Evolutionary conservation across 164 flowering plant species (phyloP).

Genomic region (Umbilicus rupestris): DNA sequence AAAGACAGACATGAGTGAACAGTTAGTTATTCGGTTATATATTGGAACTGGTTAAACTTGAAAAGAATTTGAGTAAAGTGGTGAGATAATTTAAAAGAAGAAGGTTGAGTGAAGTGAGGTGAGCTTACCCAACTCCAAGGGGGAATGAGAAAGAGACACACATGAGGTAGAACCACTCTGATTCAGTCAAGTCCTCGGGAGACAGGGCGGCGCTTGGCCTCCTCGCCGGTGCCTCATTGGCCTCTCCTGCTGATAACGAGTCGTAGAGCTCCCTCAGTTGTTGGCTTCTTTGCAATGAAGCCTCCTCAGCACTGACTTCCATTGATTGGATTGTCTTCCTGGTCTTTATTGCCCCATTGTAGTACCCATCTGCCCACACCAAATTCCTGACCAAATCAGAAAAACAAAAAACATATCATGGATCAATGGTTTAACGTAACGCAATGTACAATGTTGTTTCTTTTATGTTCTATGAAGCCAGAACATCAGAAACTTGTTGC

Average conservation of each 20-base stretch:
- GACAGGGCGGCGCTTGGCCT: slow-evolving; percentile 80
- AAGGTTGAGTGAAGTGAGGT: background rate
- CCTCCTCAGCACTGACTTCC: slow-evolving; percentile 86
- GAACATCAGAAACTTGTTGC: too few relatives aligned
- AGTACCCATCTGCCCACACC: slow-evolving; percentile 89
- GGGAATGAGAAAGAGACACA: slow-evolving; percentile 90
- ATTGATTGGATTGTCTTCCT: slow-evolving; percentile 88
- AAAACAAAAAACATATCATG: background rate
- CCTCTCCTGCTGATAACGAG: slow-evolving; percentile 62
- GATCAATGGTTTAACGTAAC: background rate
- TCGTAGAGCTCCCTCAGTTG: slow-evolving; percentile 88
- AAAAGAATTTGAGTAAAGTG: too few relatives aligned
- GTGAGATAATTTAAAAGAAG: too few relatives aligned
- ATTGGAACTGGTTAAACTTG: too few relatives aligned
- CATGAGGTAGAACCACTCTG: slow-evolving; percentile 98
- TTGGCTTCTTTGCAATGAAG: slow-evolving; percentile 74
- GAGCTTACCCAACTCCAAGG: slow-evolving; percentile 68
- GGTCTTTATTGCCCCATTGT: slow-evolving; percentile 94
- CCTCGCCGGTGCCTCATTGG: slow-evolving; percentile 44
- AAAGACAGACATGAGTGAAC: too few relatives aligned
- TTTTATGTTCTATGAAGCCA: background rate
- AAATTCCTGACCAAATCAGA: slow-evolving; percentile 31
- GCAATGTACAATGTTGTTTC: background rate
- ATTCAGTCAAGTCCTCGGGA: slow-evolving; percentile 91
- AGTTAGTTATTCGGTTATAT: too few relatives aligned